Base-by-base conservation (phyloP, 2,329 filamentous ascomycete species). In the Akanthomyces lecanii region DNA sequence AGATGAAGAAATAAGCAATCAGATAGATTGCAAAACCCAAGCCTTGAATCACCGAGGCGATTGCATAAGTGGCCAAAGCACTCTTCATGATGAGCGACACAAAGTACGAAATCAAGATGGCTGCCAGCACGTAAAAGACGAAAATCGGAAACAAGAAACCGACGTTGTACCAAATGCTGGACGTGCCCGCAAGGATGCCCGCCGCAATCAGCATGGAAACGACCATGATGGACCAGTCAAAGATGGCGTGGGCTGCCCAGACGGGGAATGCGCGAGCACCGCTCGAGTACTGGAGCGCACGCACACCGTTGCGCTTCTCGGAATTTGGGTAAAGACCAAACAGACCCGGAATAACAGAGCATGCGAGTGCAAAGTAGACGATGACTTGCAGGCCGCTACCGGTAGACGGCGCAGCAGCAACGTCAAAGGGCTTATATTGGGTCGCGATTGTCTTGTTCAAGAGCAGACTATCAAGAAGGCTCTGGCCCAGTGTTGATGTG, bases 221-320 rank as follows among this genome's bases (percentile, higher is more conserved):
- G 0, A 92, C 84, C 62, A 93, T 87, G 50, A 85, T 73, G 42
- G 65, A 62, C 67, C 91, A 91, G 75, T 96, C 92, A 70, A 96
- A 95, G 1, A 79, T 71, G 1, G 88, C 79, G 71, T 96, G 93
- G 1, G 92, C 90, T 1, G 89, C 73, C 92, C 92, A 96, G 1
- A 96, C 78, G 1, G 91, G 90, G 3, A 89, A 77, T 2, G 89
- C 86, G 23, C 89, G 82, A 42, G 95, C 91, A 45, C 92, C 92
- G 71, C 95, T 96, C 61, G 90, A 93, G 76, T 94, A 96, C 73
- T 96, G 89, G 36, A 96, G 78, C 8, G 89, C 88, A 57, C 92
- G 84, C 44, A 96, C 89, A 64, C 90, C 88, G 61, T 86, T 80
- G 8, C 90, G 78, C 21, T 91, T 82, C 74, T 96, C 92, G 11